A percentile compares a stretch with the other conserved stretches of the same genome.
phyloP scores from a whole-genome alignment of 768 basidiomycete species.

The Lentinula lateritia region DNA sequence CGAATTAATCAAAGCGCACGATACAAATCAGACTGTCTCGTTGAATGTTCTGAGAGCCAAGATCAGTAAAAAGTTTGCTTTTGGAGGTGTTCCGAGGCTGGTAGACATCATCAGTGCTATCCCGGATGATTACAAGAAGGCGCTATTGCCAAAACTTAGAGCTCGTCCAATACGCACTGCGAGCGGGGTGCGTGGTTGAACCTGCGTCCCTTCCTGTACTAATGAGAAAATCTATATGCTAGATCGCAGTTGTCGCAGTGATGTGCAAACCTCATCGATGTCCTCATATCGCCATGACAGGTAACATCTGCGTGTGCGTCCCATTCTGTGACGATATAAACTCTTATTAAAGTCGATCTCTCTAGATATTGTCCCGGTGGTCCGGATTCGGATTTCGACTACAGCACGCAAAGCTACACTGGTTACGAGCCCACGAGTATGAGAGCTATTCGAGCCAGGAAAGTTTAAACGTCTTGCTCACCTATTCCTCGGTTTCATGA shows the following conservation, averaged over 20 bases:
- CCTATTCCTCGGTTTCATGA: not conserved
- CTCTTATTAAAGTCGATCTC: not conserved
- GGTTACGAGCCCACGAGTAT: slow-evolving; percentile 98
- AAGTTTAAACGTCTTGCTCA: slow-evolving; percentile 13
- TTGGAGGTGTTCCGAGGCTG: slow-evolving; percentile 82
- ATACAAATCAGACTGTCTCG: slow-evolving; percentile 71
- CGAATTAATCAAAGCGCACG: slow-evolving; percentile 86
- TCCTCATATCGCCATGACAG: slow-evolving; percentile 99
- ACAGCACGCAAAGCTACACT: slow-evolving; percentile 95
- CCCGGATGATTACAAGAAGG: slow-evolving; percentile 95
- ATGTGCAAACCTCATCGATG: slow-evolving; percentile 99
- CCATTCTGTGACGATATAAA: not conserved
- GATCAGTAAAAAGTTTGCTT: slow-evolving; percentile 86
- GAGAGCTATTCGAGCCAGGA: slow-evolving; percentile 94
- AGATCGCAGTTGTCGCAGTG: slow-evolving; percentile 99
- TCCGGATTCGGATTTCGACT: slow-evolving; percentile 99
- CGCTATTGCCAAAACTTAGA: slow-evolving; percentile 80
- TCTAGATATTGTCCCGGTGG: slow-evolving; percentile 94
- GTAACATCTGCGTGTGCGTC: slow-evolving; percentile 95
- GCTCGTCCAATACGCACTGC: slow-evolving; percentile 96
- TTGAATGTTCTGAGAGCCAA: slow-evolving; percentile 84
- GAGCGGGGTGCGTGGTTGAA: slow-evolving; percentile 69
- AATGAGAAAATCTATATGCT: not conserved
- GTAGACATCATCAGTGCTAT: slow-evolving; percentile 99
- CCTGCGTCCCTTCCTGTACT: too few relatives aligned